Conservation (phyloP, 768 basidiomycete species). For the Lactarius hatsudake region DNA sequence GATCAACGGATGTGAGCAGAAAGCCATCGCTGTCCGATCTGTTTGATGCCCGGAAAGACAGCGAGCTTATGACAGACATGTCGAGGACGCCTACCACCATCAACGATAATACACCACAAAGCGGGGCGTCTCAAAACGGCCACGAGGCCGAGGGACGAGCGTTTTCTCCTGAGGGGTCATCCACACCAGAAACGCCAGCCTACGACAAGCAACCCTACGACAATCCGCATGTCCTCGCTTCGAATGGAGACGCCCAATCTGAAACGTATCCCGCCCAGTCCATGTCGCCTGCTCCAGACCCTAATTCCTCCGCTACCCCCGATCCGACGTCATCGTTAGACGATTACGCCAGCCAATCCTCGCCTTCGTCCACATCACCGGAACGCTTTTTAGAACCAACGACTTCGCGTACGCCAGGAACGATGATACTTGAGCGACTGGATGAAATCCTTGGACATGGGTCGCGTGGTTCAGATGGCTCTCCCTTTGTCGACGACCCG, state of each 20-base stretch:
- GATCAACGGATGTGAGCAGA: conserved; percentile 45
- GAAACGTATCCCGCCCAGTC: conserved; percentile 37
- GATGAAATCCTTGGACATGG: conserved; percentile 68
- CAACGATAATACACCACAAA: conserved; percentile 37
- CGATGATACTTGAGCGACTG: conserved; percentile 61
- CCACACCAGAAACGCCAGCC: conserved; percentile 20
- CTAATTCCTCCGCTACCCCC: conserved; percentile 62
- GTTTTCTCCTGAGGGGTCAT: conserved; percentile 13
- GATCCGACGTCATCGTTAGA: conserved; percentile 78
- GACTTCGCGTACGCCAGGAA: conserved; percentile 42
- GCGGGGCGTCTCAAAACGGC: conserved; percentile 32
- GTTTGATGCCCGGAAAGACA: conserved; percentile 53
- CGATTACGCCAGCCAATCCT: conserved; percentile 65
- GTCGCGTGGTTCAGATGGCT: conserved; percentile 52
- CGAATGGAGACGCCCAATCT: conserved; percentile 26
- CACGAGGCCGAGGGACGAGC: conserved; percentile 26
- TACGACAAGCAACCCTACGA: conserved; percentile 2
- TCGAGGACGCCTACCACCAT: conserved; percentile 49
- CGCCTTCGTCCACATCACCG: conserved; percentile 72
- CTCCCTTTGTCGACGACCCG: conserved; percentile 74
- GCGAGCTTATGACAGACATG: conserved; percentile 51
- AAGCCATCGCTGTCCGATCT: conserved; percentile 70
- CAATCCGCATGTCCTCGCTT: conserved; percentile 10
- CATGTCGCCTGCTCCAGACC: conserved; percentile 45
- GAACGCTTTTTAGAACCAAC: conserved; percentile 51